Conservation (phyloP, 2,329 filamentous ascomycete species). For the Grosmannia penicillata region DNA sequence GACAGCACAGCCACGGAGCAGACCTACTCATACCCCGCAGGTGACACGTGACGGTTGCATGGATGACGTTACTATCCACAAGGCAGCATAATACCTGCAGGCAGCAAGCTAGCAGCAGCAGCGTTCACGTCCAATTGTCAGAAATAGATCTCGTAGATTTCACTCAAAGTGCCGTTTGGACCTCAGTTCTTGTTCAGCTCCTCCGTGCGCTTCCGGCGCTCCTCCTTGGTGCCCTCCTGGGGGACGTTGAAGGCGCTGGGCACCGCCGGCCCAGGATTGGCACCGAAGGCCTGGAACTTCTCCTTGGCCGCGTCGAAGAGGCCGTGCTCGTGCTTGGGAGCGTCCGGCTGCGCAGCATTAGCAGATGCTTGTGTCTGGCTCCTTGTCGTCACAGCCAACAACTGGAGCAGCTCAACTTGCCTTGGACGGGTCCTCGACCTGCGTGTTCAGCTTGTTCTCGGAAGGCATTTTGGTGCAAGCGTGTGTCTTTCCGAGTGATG, state of each 20-base stretch:
- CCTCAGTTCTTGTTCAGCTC: slow-evolving; percentile 57
- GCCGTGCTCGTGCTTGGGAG: slow-evolving; percentile 20
- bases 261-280: slow-evolving; percentile 43
- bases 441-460: slow-evolving; percentile 10
- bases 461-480: slow-evolving; percentile 8
- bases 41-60: too few relatives aligned
- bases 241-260: slow-evolving; percentile 35
- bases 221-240: slow-evolving; percentile 51
- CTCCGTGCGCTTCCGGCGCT: slow-evolving; percentile 48
- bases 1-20: too few relatives aligned
- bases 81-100: too few relatives aligned
- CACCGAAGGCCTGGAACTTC: slow-evolving; percentile 36
- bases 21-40: too few relatives aligned
- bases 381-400: too few relatives aligned
- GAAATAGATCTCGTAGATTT: too few relatives aligned
- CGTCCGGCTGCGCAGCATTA: slow-evolving; percentile 8
- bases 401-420: slow-evolving; percentile 7
- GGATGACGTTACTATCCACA: too few relatives aligned
- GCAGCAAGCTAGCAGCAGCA: too few relatives aligned
- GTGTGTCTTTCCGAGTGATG: not conserved
- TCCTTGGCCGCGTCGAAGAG: slow-evolving; percentile 21
- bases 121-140: too few relatives aligned
- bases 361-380: not conserved
- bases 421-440: slow-evolving; percentile 15
- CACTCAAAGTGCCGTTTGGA: too few relatives aligned